phyloP scores from a whole-genome alignment of 2,329 filamentous ascomycete genomes.

The Penicillium sp. region DNA sequence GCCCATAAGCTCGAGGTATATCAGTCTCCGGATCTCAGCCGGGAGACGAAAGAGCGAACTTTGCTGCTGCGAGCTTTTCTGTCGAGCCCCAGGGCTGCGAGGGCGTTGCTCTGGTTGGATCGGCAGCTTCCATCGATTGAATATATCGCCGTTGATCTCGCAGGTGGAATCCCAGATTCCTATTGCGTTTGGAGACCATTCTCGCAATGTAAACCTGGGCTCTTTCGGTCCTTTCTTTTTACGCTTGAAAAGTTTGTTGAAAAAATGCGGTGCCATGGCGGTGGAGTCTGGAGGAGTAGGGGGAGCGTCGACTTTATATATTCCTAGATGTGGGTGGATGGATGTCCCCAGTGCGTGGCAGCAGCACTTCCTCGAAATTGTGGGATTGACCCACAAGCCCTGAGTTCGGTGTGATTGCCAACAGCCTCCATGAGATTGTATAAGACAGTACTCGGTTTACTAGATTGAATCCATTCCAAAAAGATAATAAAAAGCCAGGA shows the following conservation, averaged over 20 bases:
- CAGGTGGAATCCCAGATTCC: background rate
- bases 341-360: too few relatives aligned
- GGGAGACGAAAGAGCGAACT: background rate
- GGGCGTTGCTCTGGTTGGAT: background rate
- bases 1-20: background rate
- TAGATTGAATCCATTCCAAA: too few relatives aligned
- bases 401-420: too few relatives aligned
- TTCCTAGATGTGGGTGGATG: too few relatives aligned
- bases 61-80: background rate
- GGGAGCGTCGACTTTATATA: too few relatives aligned
- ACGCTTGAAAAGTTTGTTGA: background rate
- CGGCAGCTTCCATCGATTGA: background rate
- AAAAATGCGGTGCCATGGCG: background rate
- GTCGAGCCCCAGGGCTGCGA: background rate
- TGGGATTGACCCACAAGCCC: too few relatives aligned
- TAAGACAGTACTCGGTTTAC: too few relatives aligned
- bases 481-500: too few relatives aligned
- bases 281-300: background rate
- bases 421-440: too few relatives aligned
- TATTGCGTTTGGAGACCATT: background rate
- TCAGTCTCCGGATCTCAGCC: background rate
- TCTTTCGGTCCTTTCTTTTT: background rate
- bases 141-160: background rate
- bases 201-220: background rate
- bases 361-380: too few relatives aligned